Evolutionary conservation across 192 early-diverging fungal genomes (phyloP), one percentile per base, ranked within the genome.

Genomic region (Phycomyces nitens): DNA sequence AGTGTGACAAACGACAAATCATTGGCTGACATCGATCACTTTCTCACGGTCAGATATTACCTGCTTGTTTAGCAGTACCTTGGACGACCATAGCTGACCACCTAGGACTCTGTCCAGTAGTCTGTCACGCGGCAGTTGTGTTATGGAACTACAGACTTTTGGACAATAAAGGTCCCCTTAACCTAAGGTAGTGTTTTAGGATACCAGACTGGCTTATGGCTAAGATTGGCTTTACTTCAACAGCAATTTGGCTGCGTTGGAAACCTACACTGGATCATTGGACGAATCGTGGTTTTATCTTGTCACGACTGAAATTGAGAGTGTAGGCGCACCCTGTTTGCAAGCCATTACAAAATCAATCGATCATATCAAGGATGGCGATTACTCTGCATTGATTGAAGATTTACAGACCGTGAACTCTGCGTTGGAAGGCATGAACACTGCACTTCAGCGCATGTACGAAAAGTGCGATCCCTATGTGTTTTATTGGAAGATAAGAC

Each of bases 271-370:
- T 5, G 93, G 94, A 14, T 84, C 85, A 27, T 81, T 87, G 55
- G 96, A 99, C 73, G 95, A 99, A 82, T 86, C 89, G 4, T 99
- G 96, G 96, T 99, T 99, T 70, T 96, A 95, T 78, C 82, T 99
- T 26, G 86, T 96, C 53, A 91, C 93, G 10, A 86, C 89, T 1
- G 91, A 88, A 1, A 95, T 94, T 55, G 96, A 99, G 62, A 83
- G 88, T 14, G 82, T 80, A 15, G 93, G 90, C 7, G 93, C 86
- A 27, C 86, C 75, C 39, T 86, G 79, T 52, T 72, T 86, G 7
- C 77, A 82, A 39, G 84, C 88, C 5, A 92, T 95, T 34, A 60
- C 93, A 1, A 68, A 71, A 6, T 89, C 88, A 0, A 82, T 92
- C 23, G 77, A 82, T 11, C 81, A 85, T 3, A 63, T 73, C 11